Base-by-base conservation (phyloP, 2,329 filamentous ascomycete species). In the Pezicula carpinea region DNA sequence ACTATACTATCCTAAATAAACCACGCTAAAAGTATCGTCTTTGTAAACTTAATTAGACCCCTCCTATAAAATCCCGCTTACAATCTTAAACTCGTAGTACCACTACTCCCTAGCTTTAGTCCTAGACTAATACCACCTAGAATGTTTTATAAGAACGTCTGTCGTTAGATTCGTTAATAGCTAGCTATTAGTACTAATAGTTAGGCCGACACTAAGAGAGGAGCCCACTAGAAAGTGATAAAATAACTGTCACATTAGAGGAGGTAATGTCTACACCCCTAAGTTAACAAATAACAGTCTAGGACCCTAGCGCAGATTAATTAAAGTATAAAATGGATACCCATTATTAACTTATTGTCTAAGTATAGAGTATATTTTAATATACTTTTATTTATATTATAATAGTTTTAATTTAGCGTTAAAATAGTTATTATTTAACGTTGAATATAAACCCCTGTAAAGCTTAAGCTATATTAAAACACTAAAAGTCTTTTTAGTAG, bases 1-100 rank as follows among this genome's bases (percentile, higher is more conserved):
- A 67, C 50, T 18, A 72, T 51, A 26, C 63, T 65, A 53, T 72
- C 69, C 66, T 68, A 72, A 48, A 71, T 55, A 55, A 68, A 69
- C 0, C 69, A 69, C 39, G 46, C 48, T 68, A 68, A 72, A 36
- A 51, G 49, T 14, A 64, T 62, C 8, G 54, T 63, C 47, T 54
- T 62, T 15, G 60, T 65, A 18, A 70, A 64, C 22, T 55, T 53
- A 43, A 72, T 71, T 72, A 34, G 47, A 48, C 0, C 66, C 69
- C 10, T 53, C 44, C 47, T 55, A 64, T 49, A 73, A 47, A n/a
- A 47, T 43, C 14, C 56, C 62, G 10, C 53, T 55, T 2, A 39
- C 49, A 5, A 72, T 55, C 0, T 52, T 47, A 45, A 69, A 67
- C 51, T 72, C 65, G 21, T 69, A 61, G 18, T 65, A 57, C 46